Conservation (phyloP, 2,329 filamentous ascomycete species). For the Hypocrella siamensis region DNA sequence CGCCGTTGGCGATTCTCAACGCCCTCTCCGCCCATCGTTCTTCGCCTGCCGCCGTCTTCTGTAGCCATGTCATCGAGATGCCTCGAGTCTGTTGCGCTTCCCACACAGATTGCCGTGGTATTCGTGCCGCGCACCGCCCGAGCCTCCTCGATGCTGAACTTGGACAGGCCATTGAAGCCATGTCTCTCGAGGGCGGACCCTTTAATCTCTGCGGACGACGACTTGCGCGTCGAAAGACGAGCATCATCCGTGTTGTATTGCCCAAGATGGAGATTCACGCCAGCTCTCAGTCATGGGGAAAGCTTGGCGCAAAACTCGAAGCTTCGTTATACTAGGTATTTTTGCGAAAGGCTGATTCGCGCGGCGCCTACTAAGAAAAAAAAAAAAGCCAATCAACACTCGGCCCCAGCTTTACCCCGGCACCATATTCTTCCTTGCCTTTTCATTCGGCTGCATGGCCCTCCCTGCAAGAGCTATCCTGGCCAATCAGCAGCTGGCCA, state of each 20-base stretch:
- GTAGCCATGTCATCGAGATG: constrained; percentile 24
- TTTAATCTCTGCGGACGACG: too few relatives aligned
- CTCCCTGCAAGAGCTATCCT: too few relatives aligned
- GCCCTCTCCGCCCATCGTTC: constrained; percentile 32
- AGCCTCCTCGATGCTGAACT: constrained; percentile 7
- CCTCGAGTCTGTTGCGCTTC: constrained; percentile 14
- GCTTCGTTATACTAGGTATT: too few relatives aligned
- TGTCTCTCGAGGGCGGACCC: too few relatives aligned
- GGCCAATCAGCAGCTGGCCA: too few relatives aligned
- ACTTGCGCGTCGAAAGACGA: too few relatives aligned
- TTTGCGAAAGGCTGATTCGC: too few relatives aligned
- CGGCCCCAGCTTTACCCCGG: constrained; percentile 5
- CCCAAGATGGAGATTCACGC: too few relatives aligned
- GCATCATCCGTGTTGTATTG: too few relatives aligned
- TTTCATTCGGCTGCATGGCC: too few relatives aligned
- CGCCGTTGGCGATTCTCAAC: constrained; percentile 30
- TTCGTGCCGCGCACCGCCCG: constrained; percentile 10
- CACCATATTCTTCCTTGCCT: constrained; percentile 13
- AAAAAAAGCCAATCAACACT: not conserved
- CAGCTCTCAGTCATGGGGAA: too few relatives aligned
- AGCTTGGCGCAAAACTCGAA: too few relatives aligned
- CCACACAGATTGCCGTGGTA: constrained; percentile 5
- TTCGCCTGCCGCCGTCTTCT: constrained; percentile 25
- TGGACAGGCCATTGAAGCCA: constrained; percentile 2
- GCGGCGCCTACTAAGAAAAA: not conserved